Evolutionary conservation across 1,284 basidiomycete species (phyloP), one percentile per base, ranked within the genome.

Genomic region (Cryptococcus sp.): DNA sequence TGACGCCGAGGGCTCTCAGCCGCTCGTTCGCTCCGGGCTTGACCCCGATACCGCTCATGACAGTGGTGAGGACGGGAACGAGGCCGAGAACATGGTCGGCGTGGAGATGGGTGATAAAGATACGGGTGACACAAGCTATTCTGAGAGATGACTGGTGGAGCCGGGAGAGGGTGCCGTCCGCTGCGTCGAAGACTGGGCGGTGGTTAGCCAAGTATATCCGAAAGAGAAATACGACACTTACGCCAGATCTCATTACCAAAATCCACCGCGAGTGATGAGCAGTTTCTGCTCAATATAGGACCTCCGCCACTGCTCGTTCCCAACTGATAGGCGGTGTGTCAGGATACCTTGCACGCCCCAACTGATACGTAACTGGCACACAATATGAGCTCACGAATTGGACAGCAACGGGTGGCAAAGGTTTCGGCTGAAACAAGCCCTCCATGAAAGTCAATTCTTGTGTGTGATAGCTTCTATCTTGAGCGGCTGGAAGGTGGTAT

Each of bases 91-190:
- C 82, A 75, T 93, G 89, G 74, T 91, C 88, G 33, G 85, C 89
- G 69, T 95, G 92, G 84, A 94, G 86, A 68, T 94, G 92, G 0
- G 92, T 94, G 54, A 94, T 81, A 75, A 94, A 92, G 39, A 93
- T 84, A 65, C 87, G 87, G 13, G 79, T 79, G 43, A 93, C 80
- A 56, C 80, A 84, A 38, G 77, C 78, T 45, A 84, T 76, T 59
- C 81, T 82, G 44, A 87, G 62, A 57, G 71, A 84, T 83, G 79
- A 84, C 82, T 78, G 88, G 83, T 62, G 77, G 4, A 96, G 71
- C 62, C 87, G 88, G 68, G 87, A 81, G 65, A 93, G 89, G 2
- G 91, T 93, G 9, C 89, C 91, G 75, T 94, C 91, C 13, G 88
- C 89, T 64, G 87, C 88, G 69, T 94, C 91, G 50, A 94, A 84